These are phyloP conservation scores for Agastache rugosa DNA, from an alignment of 257 asterid genomes.

Conservation along the genomic window DNA sequence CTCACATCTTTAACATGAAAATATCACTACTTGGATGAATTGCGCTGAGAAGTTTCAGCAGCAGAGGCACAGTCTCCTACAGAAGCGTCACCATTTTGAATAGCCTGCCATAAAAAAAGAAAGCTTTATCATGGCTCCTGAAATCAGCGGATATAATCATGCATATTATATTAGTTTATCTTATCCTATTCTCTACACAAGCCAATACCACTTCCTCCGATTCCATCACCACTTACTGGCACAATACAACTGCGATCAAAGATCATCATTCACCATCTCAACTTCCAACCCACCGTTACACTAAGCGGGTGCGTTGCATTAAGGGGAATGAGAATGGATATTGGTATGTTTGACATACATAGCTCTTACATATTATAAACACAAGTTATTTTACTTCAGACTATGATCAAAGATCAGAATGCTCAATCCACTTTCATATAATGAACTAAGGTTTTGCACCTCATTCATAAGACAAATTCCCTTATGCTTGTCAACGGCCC, in stretches of 20 bases:
- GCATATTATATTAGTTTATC: background rate
- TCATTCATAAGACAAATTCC: slow-evolving; percentile 6
- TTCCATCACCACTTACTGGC: background rate
- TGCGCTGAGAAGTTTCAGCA: slow-evolving; percentile 51
- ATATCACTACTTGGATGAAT: slow-evolving; percentile 47
- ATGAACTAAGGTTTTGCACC: slow-evolving; percentile 19
- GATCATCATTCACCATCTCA: slow-evolving; percentile 13
- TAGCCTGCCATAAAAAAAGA: slow-evolving; percentile 51
- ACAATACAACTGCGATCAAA: background rate
- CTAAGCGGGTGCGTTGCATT: background rate
- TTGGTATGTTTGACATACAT: background rate
- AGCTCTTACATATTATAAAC: background rate
- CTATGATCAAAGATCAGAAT: slow-evolving; percentile 9
- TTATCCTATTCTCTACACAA: background rate
- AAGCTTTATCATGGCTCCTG: slow-evolving; percentile 12
- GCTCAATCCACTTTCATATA: background rate
- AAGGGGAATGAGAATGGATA: background rate
- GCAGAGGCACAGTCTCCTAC: slow-evolving; percentile 46
- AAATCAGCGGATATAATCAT: background rate
- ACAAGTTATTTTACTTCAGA: slow-evolving; percentile 20
- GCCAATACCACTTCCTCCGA: background rate
- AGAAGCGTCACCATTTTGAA: slow-evolving; percentile 53
- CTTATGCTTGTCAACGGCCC: background rate
- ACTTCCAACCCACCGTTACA: background rate
- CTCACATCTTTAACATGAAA: slow-evolving; percentile 55